These are phyloP conservation scores for Coemansia sp. DNA, from an alignment of 192 early-diverging fungal genomes.

Conservation along the genomic window DNA sequence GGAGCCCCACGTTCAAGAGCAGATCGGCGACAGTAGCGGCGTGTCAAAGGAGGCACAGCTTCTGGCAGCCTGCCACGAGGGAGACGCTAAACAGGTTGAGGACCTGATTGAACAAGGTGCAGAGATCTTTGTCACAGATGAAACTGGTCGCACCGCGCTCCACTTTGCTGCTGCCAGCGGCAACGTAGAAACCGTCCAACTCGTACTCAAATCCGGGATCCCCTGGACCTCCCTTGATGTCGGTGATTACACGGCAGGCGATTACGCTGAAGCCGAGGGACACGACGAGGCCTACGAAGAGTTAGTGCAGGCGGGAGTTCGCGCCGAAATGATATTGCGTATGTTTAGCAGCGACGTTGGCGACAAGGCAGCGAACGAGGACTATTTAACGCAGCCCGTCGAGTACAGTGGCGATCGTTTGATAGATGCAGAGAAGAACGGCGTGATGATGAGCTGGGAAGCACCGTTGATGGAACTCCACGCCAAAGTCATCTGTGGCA, in stretches of 20 bases:
- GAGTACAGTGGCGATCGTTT: constrained; percentile 81
- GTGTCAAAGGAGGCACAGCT: constrained; percentile 43
- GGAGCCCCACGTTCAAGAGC: constrained; percentile 5
- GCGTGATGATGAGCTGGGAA: constrained; percentile 99
- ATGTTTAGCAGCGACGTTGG: constrained; percentile 45
- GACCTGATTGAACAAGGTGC: constrained; percentile 56
- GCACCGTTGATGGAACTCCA: constrained; percentile 88
- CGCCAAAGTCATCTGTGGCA: constrained; percentile 72
- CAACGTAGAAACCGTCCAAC: constrained; percentile 62
- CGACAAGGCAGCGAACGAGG: constrained; percentile 68
- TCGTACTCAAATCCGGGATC: constrained; percentile 64
- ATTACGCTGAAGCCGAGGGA: constrained; percentile 74
- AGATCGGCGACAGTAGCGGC: constrained; percentile 6
- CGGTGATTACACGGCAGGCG: constrained; percentile 77
- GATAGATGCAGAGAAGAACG: constrained; percentile 85
- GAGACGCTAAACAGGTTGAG: constrained; percentile 47
- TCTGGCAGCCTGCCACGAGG: constrained; percentile 50
- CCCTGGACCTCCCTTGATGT: constrained; percentile 87
- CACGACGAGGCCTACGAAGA: constrained; percentile 72
- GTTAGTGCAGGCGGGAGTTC: constrained; percentile 83
- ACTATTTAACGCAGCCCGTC: constrained; percentile 77
- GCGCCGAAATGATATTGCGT: constrained; percentile 81
- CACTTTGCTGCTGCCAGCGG: constrained; percentile 75
- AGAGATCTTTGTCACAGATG: constrained; percentile 61
- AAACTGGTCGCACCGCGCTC: constrained; percentile 64